A percentile compares a stretch with the other conserved stretches of the same genome.
phyloP scores from a whole-genome alignment of 495 filamentous ascomycete species.

The Aspergillus haitiensis region DNA sequence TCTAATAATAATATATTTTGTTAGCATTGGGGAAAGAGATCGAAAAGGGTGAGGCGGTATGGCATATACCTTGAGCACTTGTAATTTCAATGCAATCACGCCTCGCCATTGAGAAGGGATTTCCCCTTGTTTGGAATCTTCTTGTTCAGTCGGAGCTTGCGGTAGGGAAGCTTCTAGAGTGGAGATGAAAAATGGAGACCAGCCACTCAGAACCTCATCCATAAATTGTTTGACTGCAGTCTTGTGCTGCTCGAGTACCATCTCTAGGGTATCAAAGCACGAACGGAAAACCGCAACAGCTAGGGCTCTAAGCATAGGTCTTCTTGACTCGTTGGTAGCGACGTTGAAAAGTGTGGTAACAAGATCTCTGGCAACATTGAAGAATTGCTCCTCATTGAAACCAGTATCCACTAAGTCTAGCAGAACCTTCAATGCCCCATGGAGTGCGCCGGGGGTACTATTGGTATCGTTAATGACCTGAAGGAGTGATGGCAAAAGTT shows the following conservation, averaged over 20 bases:
- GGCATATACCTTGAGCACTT: constrained; percentile 69
- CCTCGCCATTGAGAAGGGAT: constrained; percentile 65
- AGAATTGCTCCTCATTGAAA: constrained; percentile 92
- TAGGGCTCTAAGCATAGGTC: constrained; percentile 72
- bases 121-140: constrained; percentile 51
- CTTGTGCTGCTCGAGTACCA: constrained; percentile 89
- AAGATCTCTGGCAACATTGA: constrained; percentile 77
- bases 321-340: constrained; percentile 70
- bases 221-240: constrained; percentile 82
- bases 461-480: constrained; percentile 64
- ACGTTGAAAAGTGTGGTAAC: constrained; percentile 80
- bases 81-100: constrained; percentile 80
- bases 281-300: constrained; percentile 84
- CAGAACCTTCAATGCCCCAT: constrained; percentile 86
- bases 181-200: constrained; percentile 83
- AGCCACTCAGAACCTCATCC: constrained; percentile 74
- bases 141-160: constrained; percentile 55
- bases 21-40: constrained; percentile 10
- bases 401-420: constrained; percentile 88
- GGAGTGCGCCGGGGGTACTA: constrained; percentile 73
- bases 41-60: not conserved
- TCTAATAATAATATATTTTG: constrained; percentile 47
- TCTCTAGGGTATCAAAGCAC: constrained; percentile 92
- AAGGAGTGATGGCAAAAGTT: constrained; percentile 76
- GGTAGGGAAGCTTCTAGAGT: constrained; percentile 72